phyloP scores from a whole-genome alignment of 2,329 filamentous ascomycete genomes.

The Cladosporium austrohemisphaericum region DNA sequence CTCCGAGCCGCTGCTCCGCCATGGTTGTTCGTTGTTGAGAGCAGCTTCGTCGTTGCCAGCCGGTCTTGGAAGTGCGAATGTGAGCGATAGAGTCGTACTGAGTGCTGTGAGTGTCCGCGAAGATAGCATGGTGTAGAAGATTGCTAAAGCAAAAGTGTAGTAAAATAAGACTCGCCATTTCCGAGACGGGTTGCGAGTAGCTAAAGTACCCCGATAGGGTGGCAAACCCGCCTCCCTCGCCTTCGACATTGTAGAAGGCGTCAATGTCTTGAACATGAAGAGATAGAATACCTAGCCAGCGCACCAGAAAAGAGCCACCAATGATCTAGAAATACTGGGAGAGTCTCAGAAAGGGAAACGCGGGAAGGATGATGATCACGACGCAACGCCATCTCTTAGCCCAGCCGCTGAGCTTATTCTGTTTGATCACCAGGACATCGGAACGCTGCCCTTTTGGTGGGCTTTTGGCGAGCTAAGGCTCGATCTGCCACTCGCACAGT shows the following conservation, averaged over 20 bases:
- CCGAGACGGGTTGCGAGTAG: background rate
- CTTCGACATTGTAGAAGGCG: conserved; percentile 1
- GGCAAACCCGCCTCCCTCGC: conserved; percentile 9
- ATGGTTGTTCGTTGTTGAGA: background rate
- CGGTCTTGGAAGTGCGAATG: conserved; percentile 7
- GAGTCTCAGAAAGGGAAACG: background rate
- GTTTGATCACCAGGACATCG: conserved; percentile 4
- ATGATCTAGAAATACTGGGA: background rate
- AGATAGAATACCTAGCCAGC: background rate
- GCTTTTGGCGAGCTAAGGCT: background rate
- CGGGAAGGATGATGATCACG: background rate
- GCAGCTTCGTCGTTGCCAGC: background rate
- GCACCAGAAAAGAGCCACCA: background rate
- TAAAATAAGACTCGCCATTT: background rate
- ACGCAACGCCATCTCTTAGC: background rate
- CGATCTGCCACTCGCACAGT: background rate
- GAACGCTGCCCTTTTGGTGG: background rate
- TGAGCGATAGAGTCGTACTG: background rate
- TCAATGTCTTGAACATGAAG: conserved; percentile 11
- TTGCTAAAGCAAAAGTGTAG: background rate
- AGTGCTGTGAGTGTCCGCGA: background rate
- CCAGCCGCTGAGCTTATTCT: background rate
- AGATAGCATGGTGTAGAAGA: conserved; percentile 13
- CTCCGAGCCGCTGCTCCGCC: background rate
- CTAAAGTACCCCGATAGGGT: background rate